Evolutionary conservation across 805 yeast genomes (phyloP).

Genomic region (Cyberlindnera xishuangbannaensis): DNA sequence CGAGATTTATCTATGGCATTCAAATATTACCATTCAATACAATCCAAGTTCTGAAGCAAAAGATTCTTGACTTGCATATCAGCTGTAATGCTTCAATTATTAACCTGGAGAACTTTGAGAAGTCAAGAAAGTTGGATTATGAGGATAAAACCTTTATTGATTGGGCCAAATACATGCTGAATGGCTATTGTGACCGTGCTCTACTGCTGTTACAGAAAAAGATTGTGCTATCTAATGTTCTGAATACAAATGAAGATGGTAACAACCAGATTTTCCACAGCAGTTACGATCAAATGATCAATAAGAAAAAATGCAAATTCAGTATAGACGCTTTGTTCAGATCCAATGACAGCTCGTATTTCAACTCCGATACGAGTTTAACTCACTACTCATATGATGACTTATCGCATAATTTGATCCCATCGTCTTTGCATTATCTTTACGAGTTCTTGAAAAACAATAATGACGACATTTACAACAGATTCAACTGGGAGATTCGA

Average conservation of each 20-base stretch:
- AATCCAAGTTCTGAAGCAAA: conserved; percentile 39
- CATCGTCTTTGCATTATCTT: conserved; percentile 50
- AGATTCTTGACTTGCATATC: conserved; percentile 45
- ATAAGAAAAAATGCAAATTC: conserved; percentile 22
- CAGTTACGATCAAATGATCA: conserved; percentile 26
- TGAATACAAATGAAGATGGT: conserved; percentile 23
- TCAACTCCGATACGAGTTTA: conserved; percentile 9
- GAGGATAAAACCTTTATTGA: conserved; percentile 35
- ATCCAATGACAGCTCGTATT: conserved; percentile 8
- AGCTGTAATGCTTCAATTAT: conserved; percentile 45
- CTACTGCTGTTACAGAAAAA: conserved; percentile 35
- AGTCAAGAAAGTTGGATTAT: conserved; percentile 35
- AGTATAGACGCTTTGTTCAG: conserved; percentile 21
- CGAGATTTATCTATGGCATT: conserved; percentile 44
- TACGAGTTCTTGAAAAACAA: conserved; percentile 49
- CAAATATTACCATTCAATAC: conserved; percentile 34
- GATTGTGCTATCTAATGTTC: conserved; percentile 27
- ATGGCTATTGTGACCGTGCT: conserved; percentile 51
- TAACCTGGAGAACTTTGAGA: conserved; percentile 30
- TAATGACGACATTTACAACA: conserved; percentile 40
- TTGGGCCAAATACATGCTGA: conserved; percentile 43
- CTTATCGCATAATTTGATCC: conserved; percentile 46
- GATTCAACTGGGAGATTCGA: conserved; percentile 56
- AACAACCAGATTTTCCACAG: conserved; percentile 22
- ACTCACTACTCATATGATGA: conserved; percentile 42